phyloP scores from a whole-genome alignment of 176 grass and related monocot genomes.

The Musa troglodytarum region DNA sequence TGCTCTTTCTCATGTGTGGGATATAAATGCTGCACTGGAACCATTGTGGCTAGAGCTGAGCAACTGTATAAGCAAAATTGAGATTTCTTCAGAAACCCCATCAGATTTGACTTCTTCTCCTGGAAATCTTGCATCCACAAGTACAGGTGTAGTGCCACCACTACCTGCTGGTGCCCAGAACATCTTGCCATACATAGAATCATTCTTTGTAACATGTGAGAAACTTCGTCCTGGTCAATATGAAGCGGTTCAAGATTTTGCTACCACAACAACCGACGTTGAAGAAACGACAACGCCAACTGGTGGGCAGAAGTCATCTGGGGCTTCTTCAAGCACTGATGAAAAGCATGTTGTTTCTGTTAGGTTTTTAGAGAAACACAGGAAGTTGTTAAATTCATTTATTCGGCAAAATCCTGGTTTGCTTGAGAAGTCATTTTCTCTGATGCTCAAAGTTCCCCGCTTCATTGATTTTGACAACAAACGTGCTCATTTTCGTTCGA shows the following conservation, averaged over 20 bases:
- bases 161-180: conserved; percentile 88
- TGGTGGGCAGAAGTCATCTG: conserved; percentile 46
- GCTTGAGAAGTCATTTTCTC: conserved; percentile 92
- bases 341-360: conserved; percentile 84
- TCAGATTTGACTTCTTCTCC: conserved; percentile 33
- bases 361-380: conserved; percentile 91
- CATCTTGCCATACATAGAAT: conserved; percentile 75
- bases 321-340: conserved; percentile 34
- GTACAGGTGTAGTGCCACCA: conserved; percentile 61
- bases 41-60: conserved; percentile 84
- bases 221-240: conserved; percentile 66
- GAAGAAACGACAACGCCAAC: conserved; percentile 62
- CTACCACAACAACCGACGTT: conserved; percentile 48
- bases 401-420: conserved; percentile 87
- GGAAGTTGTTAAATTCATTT: conserved; percentile 88
- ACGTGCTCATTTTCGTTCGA: conserved; percentile 85
- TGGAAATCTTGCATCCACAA: conserved; percentile 38
- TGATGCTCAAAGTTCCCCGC: conserved; percentile 92
- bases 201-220: conserved; percentile 96
- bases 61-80: conserved; percentile 97
- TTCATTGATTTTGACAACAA: conserved; percentile 99
- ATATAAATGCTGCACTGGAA: conserved; percentile 80
- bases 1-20: conserved; percentile 57
- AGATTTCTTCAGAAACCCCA: conserved; percentile 61
- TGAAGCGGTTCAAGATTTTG: conserved; percentile 51